Base-by-base conservation (phyloP, 2,329 filamentous ascomycete species). In the Sporothrix protearum region DNA sequence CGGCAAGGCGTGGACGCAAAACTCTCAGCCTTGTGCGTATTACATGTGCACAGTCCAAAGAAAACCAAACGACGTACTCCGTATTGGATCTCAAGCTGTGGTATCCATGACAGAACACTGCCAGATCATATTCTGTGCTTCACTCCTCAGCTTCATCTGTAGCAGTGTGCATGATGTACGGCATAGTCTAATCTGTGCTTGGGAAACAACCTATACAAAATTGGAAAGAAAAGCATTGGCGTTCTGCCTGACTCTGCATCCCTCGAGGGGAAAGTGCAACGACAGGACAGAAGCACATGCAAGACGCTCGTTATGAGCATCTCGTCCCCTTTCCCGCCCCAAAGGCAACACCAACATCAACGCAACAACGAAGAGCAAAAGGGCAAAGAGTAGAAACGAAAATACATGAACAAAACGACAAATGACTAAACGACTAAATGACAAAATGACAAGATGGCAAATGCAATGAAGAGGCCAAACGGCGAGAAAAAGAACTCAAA, bases 101-200 rank as follows among this genome's bases (percentile, higher is more conserved):
- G 25, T 25, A 63, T 6, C n/a, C n/a, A 63, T 19, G n/a, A 6
- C 9, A 9, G 25, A 25, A 28, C 49, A 8, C 10, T 42, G 49
- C 49, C n/a, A 22, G 25, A 12, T 22, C 49, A 51, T n/a, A 36
- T 8, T 3, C 8, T 36, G 8, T 36, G 49, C 8, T 9, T 16
- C 57, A 39, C 33, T 22, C 2, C 30, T 22, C 57, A 39, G 2
- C 57, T 7, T 42, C 57, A 25, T 10, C 57, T n/a, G 3, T 16
- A 33, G 14, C 12, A 36, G 30, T 55, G 47, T 53, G 30, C 47
- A 30, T 33, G 57, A 69, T 57, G 45, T 67, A 69, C 47, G 30
- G 55, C 64, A 69, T 72, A 51, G 67, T 72, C 67, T 72, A 70
- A 57, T 70, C 59, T 72, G 71, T 70, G 68, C 71, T 59, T 67